phyloP scores from a whole-genome alignment of 331 rosid genomes.

The Arachis monticola region DNA sequence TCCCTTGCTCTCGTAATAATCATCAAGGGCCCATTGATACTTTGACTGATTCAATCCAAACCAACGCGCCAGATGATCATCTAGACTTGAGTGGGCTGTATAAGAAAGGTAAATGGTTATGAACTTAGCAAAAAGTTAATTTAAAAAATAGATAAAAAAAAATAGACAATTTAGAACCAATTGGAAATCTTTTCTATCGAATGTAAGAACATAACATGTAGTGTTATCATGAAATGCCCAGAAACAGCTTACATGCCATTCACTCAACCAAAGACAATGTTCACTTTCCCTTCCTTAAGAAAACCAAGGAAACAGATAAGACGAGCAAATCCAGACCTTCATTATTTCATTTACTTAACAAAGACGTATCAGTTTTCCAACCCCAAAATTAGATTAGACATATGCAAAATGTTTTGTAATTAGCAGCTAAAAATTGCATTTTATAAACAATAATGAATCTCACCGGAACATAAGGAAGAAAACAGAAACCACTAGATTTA shows the following conservation, averaged over 20 bases:
- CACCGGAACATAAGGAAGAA: not conserved
- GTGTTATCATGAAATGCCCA: not conserved
- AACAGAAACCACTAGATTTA: conserved; percentile 6
- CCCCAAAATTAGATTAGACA: not conserved
- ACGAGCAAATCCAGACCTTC: not conserved
- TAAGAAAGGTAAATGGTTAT: conserved; percentile 25
- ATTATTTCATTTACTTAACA: not conserved
- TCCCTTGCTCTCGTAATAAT: conserved; percentile 93
- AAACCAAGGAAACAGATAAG: conserved; percentile 1
- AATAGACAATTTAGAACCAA: conserved; percentile 12
- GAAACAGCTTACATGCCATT: conserved; percentile 16
- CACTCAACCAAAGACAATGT: not conserved
- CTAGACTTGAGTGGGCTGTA: conserved; percentile 94
- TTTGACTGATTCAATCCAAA: conserved; percentile 97
- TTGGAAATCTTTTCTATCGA: not conserved
- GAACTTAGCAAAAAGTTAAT: conserved; percentile 2
- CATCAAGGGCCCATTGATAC: conserved; percentile 99
- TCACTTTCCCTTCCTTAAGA: not conserved
- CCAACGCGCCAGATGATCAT: conserved; percentile 97
- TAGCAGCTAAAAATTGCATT: conserved; percentile 14
- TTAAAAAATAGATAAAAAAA: conserved; percentile 22
- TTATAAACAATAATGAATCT: not conserved
- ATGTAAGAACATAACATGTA: not conserved
- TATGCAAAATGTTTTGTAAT: not conserved
- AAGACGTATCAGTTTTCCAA: not conserved